Percentiles rank a stretch among this genome's conserved stretches.
These are phyloP conservation scores for Penicillium argentinense DNA, from an alignment of 495 filamentous ascomycete genomes.

Conservation along the genomic window DNA sequence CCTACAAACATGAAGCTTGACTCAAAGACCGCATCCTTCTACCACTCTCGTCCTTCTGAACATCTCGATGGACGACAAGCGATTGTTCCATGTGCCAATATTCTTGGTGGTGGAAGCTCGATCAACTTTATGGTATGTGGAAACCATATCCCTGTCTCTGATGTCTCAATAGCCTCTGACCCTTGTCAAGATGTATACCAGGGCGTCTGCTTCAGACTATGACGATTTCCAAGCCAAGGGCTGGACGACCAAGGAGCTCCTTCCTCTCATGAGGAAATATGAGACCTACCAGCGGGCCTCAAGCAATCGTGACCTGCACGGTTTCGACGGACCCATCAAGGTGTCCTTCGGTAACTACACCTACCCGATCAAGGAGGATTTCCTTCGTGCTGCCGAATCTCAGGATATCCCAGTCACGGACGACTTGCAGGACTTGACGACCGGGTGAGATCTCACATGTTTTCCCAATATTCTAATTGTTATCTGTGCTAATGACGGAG, in stretches of 20 bases:
- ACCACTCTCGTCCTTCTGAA: constrained; percentile 73
- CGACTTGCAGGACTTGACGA: constrained; percentile 67
- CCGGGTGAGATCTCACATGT: constrained; percentile 51
- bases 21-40: constrained; percentile 84
- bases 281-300: constrained; percentile 79
- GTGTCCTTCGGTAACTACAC: constrained; percentile 80
- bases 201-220: constrained; percentile 78
- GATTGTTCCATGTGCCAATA: constrained; percentile 76
- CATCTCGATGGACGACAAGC: constrained; percentile 69
- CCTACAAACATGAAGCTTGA: constrained; percentile 81
- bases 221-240: constrained; percentile 82
- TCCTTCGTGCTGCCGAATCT: constrained; percentile 73
- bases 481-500: neutral
- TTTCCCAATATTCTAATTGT: too few species aligned
- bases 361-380: constrained; percentile 74
- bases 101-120: constrained; percentile 75
- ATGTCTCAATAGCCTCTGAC: neutral
- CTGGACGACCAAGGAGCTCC: constrained; percentile 75
- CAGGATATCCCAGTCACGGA: constrained; percentile 73
- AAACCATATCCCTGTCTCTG: neutral
- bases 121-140: constrained; percentile 75
- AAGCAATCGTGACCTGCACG: constrained; percentile 75
- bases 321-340: constrained; percentile 80
- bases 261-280: constrained; percentile 81
- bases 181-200: constrained; percentile 69